These are phyloP conservation scores for Secale cereale DNA, from an alignment of 176 grass and related monocot genomes.

Conservation along the genomic window DNA sequence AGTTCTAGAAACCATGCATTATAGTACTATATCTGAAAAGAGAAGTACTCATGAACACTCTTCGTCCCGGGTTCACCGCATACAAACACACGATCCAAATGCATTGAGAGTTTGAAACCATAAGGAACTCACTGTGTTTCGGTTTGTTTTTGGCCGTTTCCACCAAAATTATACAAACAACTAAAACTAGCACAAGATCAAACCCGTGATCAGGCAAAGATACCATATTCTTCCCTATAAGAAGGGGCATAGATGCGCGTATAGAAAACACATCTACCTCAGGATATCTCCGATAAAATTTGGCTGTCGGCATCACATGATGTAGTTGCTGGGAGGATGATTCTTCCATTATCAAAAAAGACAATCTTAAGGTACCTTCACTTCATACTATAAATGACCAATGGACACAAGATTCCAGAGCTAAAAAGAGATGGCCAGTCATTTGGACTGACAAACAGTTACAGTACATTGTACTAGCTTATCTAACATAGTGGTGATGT, in stretches of 20 bases:
- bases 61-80: background rate
- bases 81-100: background rate
- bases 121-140: background rate
- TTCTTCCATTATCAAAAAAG: background rate
- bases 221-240: background rate
- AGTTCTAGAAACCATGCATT: background rate
- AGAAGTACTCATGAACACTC: background rate
- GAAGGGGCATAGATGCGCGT: too few species aligned
- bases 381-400: background rate
- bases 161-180: background rate
- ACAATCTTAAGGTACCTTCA: background rate
- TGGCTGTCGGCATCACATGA: background rate
- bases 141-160: background rate
- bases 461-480: background rate
- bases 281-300: background rate
- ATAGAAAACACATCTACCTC: background rate
- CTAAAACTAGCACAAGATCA: background rate
- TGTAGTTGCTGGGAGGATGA: background rate
- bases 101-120: background rate
- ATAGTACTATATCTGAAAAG: background rate
- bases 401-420: background rate
- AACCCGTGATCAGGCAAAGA: background rate
- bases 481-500: constrained; percentile 7
- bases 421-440: background rate
- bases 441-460: constrained; percentile 8